phyloP scores from a whole-genome alignment of 306 rosid species.

The Glycine soja region DNA sequence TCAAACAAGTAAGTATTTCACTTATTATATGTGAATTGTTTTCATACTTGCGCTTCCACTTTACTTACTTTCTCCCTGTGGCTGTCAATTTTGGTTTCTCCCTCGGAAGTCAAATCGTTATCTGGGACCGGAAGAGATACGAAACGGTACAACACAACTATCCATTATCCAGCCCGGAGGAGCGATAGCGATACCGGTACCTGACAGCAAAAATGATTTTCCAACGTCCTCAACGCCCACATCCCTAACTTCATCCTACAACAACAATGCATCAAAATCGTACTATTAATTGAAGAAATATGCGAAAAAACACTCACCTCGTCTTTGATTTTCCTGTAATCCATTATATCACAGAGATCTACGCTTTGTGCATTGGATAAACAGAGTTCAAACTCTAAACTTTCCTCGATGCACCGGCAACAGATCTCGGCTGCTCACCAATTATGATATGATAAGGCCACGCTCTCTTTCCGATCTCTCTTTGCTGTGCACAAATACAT shows the following conservation, averaged over 20 bases:
- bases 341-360: constrained; percentile 57
- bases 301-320: constrained; percentile 56
- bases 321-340: constrained; percentile 83
- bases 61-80: constrained; percentile 35
- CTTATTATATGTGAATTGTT: background rate
- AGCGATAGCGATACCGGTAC: constrained; percentile 21
- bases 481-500: background rate
- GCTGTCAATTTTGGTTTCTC: too few species aligned
- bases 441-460: too few species aligned
- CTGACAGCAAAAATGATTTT: too few species aligned
- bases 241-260: constrained; percentile 47
- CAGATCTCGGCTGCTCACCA: constrained; percentile 22
- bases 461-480: background rate
- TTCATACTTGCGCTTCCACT: constrained; percentile 58
- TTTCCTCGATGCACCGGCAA: background rate
- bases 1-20: constrained; percentile 8
- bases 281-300: constrained; percentile 18
- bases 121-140: constrained; percentile 36
- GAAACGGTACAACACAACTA: background rate
- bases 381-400: background rate
- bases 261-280: constrained; percentile 29
- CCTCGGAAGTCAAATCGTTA: too few species aligned
- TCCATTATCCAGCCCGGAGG: background rate
- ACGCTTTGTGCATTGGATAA: background rate
- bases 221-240: constrained; percentile 31